Base-by-base conservation (phyloP, 805 yeast species). In the Myxozyma vanderwaltii region DNA sequence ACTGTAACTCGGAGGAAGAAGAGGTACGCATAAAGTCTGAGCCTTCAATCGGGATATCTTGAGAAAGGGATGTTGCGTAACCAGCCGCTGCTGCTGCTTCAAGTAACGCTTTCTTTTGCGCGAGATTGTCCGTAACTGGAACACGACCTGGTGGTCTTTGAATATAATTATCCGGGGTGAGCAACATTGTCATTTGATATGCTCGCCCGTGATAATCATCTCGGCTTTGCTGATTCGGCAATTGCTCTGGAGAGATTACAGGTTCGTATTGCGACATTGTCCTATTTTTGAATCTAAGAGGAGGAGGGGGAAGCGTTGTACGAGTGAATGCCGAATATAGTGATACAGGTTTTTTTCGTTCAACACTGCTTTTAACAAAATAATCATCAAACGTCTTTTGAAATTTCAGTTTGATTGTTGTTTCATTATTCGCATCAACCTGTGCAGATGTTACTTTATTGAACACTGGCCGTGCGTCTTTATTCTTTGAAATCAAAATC, bases 381-480 rank as follows among this genome's bases (percentile, higher is more conserved):
- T 59, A 59, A 29, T 59, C 63, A 33, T 54, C 59, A 36, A 59
- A 59, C 4, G 49, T 46, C 39, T 50, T 54, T 19, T 59, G 59
- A 47, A 59, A 59, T 36, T 59, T 59, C 31, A 55, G 44, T 44
- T 48, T 52, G 43, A 59, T 54, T 33, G 46, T 55, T 7, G 56
- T 46, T 15, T 55, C 63, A 3, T 35, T 29, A 43, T 47, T 29
- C 17, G 54, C 26, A 29, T 59, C 63, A 35, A 44, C 33, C 4
- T 27, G 35, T 24, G 52, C 49, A 8, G 45, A 19, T 26, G 50
- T 6, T 12, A 29, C 36, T 7, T 6, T 24, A 15, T 12, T 23
- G 35, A 21, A 27, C 4, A 13, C 13, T 7, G 27, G 29, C n/a
- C 23, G 27, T n/a, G 61, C 24, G 19, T 35, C 24, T 3, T 41